Percentiles rank a stretch among this genome's conserved stretches.
Evolutionary conservation across 805 yeast species (phyloP).

Genomic region (Schwanniomyces pseudopolymorphus): DNA sequence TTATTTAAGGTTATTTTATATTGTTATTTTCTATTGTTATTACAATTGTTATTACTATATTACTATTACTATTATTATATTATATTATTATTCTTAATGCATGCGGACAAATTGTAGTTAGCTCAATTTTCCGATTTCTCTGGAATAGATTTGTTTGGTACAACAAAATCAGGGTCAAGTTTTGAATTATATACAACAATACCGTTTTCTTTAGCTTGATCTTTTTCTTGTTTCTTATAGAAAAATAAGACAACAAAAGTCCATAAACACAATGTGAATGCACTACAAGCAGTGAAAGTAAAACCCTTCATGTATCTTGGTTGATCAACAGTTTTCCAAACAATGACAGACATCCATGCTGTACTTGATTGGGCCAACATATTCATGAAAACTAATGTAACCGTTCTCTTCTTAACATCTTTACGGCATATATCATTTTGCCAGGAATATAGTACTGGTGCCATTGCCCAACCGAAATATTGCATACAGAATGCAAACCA

Average conservation of each 20-base stretch:
- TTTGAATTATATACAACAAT: slow-evolving; percentile 22
- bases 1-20: not conserved
- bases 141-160: not conserved
- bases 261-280: slow-evolving; percentile 45
- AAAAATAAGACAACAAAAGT: slow-evolving; percentile 49
- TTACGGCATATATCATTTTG: slow-evolving; percentile 54
- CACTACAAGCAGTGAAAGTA: slow-evolving; percentile 45
- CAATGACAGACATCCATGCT: slow-evolving; percentile 47
- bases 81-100: not conserved
- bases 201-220: slow-evolving; percentile 28
- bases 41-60: not conserved
- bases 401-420: slow-evolving; percentile 53
- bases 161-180: slow-evolving; percentile 5
- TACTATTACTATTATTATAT: not conserved
- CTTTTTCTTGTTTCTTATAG: slow-evolving; percentile 29
- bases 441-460: slow-evolving; percentile 55
- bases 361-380: slow-evolving; percentile 49
- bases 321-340: slow-evolving; percentile 54
- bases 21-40: not conserved
- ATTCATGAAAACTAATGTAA: slow-evolving; percentile 53
- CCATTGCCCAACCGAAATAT: slow-evolving; percentile 57
- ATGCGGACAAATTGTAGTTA: not conserved
- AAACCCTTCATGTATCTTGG: slow-evolving; percentile 54
- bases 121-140: not conserved
- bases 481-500: slow-evolving; percentile 59